Evolutionary conservation across 495 filamentous ascomycete genomes (phyloP).

Genomic region (Ascobolus immersus): DNA sequence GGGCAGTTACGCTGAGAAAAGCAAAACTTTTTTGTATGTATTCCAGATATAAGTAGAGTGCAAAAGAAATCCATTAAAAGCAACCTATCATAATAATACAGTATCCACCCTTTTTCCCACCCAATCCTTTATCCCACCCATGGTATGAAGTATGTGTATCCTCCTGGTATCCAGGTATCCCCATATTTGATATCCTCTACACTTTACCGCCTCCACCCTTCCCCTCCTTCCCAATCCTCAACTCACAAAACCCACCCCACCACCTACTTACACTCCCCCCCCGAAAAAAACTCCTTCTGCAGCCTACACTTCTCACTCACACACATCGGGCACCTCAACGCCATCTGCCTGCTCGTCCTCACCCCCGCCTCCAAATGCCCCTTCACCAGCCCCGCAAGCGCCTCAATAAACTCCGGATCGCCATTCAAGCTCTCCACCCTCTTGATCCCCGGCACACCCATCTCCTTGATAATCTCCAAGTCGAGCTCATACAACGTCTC

Average conservation of each 20-base stretch:
- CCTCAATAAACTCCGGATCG: slow-evolving; percentile 70
- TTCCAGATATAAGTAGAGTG: too few relatives aligned
- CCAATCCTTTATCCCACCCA: too few relatives aligned
- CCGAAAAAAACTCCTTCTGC: slow-evolving; percentile 91
- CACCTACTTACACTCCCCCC: too few relatives aligned
- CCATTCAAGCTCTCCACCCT: slow-evolving; percentile 84
- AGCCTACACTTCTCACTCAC: slow-evolving; percentile 69
- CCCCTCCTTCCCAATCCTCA: background rate
- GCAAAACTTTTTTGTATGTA: too few relatives aligned
- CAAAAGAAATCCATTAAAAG: too few relatives aligned
- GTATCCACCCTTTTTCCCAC: too few relatives aligned
- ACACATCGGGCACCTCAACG: slow-evolving; percentile 78
- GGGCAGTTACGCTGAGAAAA: too few relatives aligned
- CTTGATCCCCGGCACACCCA: slow-evolving; percentile 57
- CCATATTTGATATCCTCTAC: too few relatives aligned
- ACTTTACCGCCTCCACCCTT: too few relatives aligned
- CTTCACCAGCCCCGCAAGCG: slow-evolving; percentile 65
- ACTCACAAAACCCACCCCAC: background rate
- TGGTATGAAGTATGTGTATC: too few relatives aligned
- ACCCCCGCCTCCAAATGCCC: slow-evolving; percentile 45
- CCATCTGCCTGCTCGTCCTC: slow-evolving; percentile 58
- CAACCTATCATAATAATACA: too few relatives aligned
- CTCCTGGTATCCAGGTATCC: too few relatives aligned
- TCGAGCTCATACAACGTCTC: slow-evolving; percentile 94
- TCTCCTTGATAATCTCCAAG: slow-evolving; percentile 80